These are phyloP conservation scores for Leccinum broughii DNA, from an alignment of 768 basidiomycete species.

Conservation along the genomic window DNA sequence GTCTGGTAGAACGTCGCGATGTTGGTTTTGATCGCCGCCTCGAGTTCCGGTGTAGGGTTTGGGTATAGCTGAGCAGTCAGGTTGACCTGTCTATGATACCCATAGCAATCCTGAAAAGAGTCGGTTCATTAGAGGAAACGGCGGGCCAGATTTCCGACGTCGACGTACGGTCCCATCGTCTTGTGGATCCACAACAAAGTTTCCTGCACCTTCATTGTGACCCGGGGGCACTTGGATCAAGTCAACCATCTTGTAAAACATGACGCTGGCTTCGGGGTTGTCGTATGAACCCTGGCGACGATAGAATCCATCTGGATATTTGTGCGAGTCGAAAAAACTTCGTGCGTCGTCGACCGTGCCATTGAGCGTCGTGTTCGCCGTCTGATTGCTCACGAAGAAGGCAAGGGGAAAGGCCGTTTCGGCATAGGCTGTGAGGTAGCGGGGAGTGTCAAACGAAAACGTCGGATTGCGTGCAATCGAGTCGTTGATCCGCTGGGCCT, in stretches of 20 bases:
- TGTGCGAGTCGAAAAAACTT: conserved; percentile 20
- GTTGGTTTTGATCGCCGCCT: conserved; percentile 24
- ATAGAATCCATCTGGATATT: conserved; percentile 20
- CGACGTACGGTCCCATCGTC: conserved; percentile 18
- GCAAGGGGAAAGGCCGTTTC: conserved; percentile 25
- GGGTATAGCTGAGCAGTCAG: conserved; percentile 23
- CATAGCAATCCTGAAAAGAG: conserved; percentile 17
- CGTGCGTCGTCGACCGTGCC: conserved; percentile 16
- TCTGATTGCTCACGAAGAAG: conserved; percentile 28
- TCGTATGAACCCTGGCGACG: conserved; percentile 21
- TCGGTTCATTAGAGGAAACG: conserved; percentile 1
- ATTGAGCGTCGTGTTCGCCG: conserved; percentile 17
- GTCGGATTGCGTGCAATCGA: conserved; percentile 28
- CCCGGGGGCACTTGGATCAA: conserved; percentile 17
- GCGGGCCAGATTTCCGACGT: background rate
- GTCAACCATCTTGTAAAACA: background rate
- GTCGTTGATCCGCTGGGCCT: conserved; percentile 25
- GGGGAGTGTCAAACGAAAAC: conserved; percentile 21
- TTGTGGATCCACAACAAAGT: conserved; percentile 13
- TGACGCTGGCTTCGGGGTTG: background rate
- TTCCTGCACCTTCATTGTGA: conserved; percentile 18
- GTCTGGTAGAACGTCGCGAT: conserved; percentile 18
- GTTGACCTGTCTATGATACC: conserved; percentile 22
- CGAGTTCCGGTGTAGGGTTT: conserved; percentile 21
- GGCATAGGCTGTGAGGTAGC: conserved; percentile 22